Conservation (phyloP, 2,329 filamentous ascomycete genomes). For the Colletotrichum paranaense region DNA sequence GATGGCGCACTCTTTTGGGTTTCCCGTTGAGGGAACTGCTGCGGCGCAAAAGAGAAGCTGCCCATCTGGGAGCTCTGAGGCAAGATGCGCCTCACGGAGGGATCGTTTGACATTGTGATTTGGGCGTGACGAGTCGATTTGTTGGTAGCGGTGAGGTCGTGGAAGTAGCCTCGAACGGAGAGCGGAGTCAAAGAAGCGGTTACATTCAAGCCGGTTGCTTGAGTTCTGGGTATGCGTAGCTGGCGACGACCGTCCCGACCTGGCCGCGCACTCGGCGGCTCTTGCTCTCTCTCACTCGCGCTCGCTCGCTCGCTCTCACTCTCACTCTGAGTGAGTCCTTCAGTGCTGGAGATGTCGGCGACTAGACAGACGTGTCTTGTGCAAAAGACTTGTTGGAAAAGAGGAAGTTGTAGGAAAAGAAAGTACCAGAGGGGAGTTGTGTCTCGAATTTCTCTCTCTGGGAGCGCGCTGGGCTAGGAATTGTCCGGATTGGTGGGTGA, state of each 20-base stretch:
- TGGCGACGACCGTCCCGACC: slow-evolving; percentile 23
- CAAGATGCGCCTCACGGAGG: slow-evolving; percentile 69
- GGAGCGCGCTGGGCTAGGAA: slow-evolving; percentile 26
- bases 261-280: slow-evolving; percentile 20
- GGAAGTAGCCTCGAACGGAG: slow-evolving; percentile 32
- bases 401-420: slow-evolving; percentile 32
- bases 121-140: slow-evolving; percentile 12
- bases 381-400: slow-evolving; percentile 18
- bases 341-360: not conserved
- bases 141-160: slow-evolving; percentile 29
- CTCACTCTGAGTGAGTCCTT: not conserved
- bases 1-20: slow-evolving; percentile 82
- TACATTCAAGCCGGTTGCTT: slow-evolving; percentile 28
- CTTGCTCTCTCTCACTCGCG: not conserved
- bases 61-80: slow-evolving; percentile 78
- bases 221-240: slow-evolving; percentile 8
- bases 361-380: slow-evolving; percentile 12
- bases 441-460: slow-evolving; percentile 36
- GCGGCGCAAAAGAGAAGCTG: slow-evolving; percentile 80
- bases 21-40: slow-evolving; percentile 67
- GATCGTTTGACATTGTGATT: slow-evolving; percentile 70
- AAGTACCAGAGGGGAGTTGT: slow-evolving; percentile 34
- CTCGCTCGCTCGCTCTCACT: not conserved
- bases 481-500: slow-evolving; percentile 35
- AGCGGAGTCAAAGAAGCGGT: slow-evolving; percentile 29